phyloP scores from a whole-genome alignment of 116 monocot species.

The Papilionanthe hybrid region DNA sequence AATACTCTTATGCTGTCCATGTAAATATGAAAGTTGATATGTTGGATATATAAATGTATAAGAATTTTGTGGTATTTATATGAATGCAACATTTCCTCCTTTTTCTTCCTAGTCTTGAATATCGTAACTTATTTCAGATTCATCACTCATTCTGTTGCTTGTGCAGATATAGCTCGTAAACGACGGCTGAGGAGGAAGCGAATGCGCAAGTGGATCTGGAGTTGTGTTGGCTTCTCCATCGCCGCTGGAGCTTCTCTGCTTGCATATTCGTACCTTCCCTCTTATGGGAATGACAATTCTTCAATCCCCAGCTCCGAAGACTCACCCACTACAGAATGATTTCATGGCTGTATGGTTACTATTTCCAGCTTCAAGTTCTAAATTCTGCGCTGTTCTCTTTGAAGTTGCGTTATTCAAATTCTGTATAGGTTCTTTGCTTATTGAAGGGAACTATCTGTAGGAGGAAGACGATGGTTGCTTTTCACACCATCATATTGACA shows the following conservation, averaged over 20 bases:
- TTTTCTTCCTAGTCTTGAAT: too few relatives aligned
- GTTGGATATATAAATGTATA: too few relatives aligned
- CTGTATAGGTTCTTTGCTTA: too few relatives aligned
- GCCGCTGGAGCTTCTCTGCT: conserved; percentile 46
- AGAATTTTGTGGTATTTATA: too few relatives aligned
- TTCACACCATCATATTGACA: too few relatives aligned
- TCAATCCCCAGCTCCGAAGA: background rate
- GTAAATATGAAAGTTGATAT: too few relatives aligned
- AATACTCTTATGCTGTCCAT: too few relatives aligned
- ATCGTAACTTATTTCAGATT: too few relatives aligned
- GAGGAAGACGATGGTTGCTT: too few relatives aligned
- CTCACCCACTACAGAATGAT: background rate
- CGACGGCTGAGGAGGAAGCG: conserved; percentile 15
- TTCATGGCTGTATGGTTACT: background rate
- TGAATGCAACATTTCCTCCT: too few relatives aligned
- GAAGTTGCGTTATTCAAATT: too few relatives aligned
- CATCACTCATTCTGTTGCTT: background rate
- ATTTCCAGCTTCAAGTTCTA: background rate
- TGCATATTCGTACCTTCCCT: conserved; percentile 31
- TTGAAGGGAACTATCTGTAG: too few relatives aligned
- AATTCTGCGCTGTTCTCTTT: background rate
- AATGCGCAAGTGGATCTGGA: conserved; percentile 31
- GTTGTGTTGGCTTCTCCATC: conserved; percentile 46
- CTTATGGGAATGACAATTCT: background rate
- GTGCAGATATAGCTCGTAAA: conserved; percentile 40